phyloP scores from a whole-genome alignment of 768 basidiomycete genomes.

The Macrolepiota dolichaula region DNA sequence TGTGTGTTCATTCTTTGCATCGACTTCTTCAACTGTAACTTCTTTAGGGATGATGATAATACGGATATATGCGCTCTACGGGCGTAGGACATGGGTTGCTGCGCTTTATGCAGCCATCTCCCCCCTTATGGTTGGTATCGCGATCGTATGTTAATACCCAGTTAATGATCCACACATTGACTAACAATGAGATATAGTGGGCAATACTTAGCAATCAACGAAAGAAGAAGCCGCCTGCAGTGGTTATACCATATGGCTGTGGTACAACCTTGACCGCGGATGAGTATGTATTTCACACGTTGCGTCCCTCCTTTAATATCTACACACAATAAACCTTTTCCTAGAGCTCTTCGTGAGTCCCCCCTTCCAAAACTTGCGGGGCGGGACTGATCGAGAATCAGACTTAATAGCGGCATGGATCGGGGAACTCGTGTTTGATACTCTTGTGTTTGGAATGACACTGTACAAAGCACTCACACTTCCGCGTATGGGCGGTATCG shows the following conservation, averaged over 20 bases:
- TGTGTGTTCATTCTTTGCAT: too few relatives aligned
- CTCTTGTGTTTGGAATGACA: slow-evolving; percentile 37
- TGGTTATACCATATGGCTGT: slow-evolving; percentile 2
- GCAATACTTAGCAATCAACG: not conserved
- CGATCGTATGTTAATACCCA: slow-evolving; percentile 14
- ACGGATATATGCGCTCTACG: slow-evolving; percentile 41
- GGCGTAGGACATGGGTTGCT: slow-evolving; percentile 25
- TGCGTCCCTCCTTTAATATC: too few relatives aligned
- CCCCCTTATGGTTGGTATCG: slow-evolving; percentile 18
- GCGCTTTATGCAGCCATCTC: slow-evolving; percentile 18
- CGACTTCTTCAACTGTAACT: too few relatives aligned
- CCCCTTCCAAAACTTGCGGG: not conserved
- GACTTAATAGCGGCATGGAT: slow-evolving; percentile 34
- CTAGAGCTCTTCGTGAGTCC: not conserved
- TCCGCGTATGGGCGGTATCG: slow-evolving; percentile 15
- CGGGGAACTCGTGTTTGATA: slow-evolving; percentile 35
- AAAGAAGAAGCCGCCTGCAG: not conserved
- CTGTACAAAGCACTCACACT: slow-evolving; percentile 29
- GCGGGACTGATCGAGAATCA: slow-evolving; percentile 9
- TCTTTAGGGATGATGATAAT: slow-evolving; percentile 30
- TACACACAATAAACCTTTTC: not conserved
- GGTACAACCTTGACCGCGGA: not conserved
- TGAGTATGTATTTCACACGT: not conserved
- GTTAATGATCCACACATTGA: not conserved
- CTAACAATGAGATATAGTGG: not conserved